phyloP scores from a whole-genome alignment of 2,329 filamentous ascomycete genomes.

The Colletotrichum sp. region DNA sequence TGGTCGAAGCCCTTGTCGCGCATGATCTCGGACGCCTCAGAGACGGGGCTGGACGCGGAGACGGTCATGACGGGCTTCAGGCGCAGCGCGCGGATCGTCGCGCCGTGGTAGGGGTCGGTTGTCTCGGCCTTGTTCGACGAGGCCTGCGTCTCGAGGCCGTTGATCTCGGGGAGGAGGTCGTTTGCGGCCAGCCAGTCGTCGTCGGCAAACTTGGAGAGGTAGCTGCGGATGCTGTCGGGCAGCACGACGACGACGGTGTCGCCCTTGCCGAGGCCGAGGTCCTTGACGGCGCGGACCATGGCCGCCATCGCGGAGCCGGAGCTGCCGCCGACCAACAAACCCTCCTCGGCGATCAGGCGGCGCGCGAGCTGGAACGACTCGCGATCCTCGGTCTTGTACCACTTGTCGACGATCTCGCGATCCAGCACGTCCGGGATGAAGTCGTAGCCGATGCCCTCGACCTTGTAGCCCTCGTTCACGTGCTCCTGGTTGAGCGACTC shows the following conservation, averaged over 20 bases:
- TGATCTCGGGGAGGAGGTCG: slow-evolving; percentile 74
- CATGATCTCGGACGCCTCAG: slow-evolving; percentile 96
- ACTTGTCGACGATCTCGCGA: slow-evolving; percentile 80
- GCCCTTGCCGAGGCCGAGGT: slow-evolving; percentile 77
- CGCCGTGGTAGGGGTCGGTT: slow-evolving; percentile 75
- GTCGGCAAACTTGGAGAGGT: slow-evolving; percentile 97
- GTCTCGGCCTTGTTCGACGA: slow-evolving; percentile 41
- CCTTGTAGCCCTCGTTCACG: slow-evolving; percentile 89
- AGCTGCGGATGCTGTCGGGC: slow-evolving; percentile 96
- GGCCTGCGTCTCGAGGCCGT: slow-evolving; percentile 51
- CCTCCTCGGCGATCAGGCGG: slow-evolving; percentile 90
- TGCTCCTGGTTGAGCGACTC: slow-evolving; percentile 79
- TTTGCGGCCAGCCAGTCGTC: slow-evolving; percentile 99
- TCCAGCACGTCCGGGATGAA: slow-evolving; percentile 95
- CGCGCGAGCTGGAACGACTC: slow-evolving; percentile 93
- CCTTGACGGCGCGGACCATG: slow-evolving; percentile 76
- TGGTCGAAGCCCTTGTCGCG: slow-evolving; percentile 98
- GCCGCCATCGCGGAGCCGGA: slow-evolving; percentile 92
- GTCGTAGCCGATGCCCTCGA: slow-evolving; percentile 98
- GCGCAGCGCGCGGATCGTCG: slow-evolving; percentile 81
- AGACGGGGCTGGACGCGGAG: slow-evolving; percentile 71
- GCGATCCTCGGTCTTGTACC: slow-evolving; percentile 97
- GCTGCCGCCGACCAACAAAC: slow-evolving; percentile 89
- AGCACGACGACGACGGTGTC: slow-evolving; percentile 91
- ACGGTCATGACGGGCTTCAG: slow-evolving; percentile 95